Evolutionary conservation across 371 early-diverging fungal genomes (phyloP), one percentile per base, ranked within the genome.

Genomic region (Lichtheimia ramosa): DNA sequence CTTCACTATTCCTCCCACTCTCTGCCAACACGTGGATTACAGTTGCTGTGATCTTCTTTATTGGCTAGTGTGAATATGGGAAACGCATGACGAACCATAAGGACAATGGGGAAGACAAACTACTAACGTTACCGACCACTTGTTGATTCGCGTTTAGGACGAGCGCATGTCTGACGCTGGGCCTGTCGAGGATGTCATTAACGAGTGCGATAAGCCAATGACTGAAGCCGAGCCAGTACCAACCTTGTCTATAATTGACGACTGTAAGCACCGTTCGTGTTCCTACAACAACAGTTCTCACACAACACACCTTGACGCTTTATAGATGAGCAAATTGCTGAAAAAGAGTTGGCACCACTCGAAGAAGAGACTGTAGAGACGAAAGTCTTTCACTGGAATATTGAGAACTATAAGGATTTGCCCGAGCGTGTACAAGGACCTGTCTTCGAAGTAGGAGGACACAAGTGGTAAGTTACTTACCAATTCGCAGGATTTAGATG

Each of bases 391-490:
- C 82, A 81, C 51, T 84, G 84, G 84, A 62, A 79, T 7, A 74
- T 84, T 50, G 60, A 55, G 15, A 74, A 73, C 56, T 84, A 79
- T 78, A 68, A 59, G 18, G 40, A 56, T 25, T 61, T 84, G 39
- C 75, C 79, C 28, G 76, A 75, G 51, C 69, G 84, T 61, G 70
- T 76, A 16, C 79, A 79, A 23, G 77, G 82, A 7, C 84, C 82
- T 27, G 78, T 77, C 60, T 84, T 84, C 63, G 77, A 75, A 67
- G 73, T 66, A 40, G 82, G 78, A 12, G 79, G 79, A 18, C 71
- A 77, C 73, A 81, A 77, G 70, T 84, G 84, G 84, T 73, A 73
- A 59, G 69, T 23, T 25, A 4, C 34, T 34, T 34, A 10, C 10
- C 2, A 0, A 34, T 34, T 10, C 10, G 10, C 8, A 34, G 10